Evolutionary conservation across 2,329 filamentous ascomycete species (phyloP).

Genomic region (Chrysoporthe cubensis): DNA sequence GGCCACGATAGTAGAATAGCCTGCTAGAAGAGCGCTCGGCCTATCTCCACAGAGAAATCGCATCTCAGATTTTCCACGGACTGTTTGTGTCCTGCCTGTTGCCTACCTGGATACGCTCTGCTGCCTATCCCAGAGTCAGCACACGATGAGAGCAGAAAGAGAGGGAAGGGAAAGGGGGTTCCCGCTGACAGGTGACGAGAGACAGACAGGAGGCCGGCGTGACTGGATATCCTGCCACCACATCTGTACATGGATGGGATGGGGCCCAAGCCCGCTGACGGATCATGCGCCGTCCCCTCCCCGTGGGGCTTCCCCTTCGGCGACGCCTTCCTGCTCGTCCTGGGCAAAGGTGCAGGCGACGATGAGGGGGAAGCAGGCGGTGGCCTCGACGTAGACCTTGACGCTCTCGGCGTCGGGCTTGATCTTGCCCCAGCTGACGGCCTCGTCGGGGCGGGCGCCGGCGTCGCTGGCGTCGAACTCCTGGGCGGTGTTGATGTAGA

Average conservation of each 20-base stretch:
- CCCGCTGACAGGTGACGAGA: no score
- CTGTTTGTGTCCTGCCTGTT: no score
- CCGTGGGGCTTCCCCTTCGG: no score
- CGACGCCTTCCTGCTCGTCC: constrained; percentile 35
- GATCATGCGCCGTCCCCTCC: no score
- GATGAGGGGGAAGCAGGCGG: constrained; percentile 67
- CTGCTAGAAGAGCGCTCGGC: not conserved
- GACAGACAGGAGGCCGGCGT: no score
- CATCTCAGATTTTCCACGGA: not conserved
- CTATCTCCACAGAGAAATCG: no score
- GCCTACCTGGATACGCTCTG: no score
- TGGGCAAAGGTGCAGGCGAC: constrained; percentile 71
- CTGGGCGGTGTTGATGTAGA: constrained; percentile 96
- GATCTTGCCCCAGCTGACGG: constrained; percentile 98
- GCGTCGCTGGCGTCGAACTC: constrained; percentile 98
- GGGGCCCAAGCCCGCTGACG: no score
- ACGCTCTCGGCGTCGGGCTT: constrained; percentile 85
- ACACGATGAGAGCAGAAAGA: not conserved
- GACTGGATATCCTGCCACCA: no score
- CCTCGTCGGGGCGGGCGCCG: constrained; percentile 91
- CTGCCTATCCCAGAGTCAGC: no score
- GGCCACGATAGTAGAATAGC: constrained; percentile 1
- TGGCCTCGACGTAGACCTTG: constrained; percentile 77
- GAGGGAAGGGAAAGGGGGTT: not conserved
- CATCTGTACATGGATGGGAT: no score